Evolutionary conservation across 495 filamentous ascomycete species (phyloP), one percentile per base, ranked within the genome.

Genomic region (Extremus antarcticus): DNA sequence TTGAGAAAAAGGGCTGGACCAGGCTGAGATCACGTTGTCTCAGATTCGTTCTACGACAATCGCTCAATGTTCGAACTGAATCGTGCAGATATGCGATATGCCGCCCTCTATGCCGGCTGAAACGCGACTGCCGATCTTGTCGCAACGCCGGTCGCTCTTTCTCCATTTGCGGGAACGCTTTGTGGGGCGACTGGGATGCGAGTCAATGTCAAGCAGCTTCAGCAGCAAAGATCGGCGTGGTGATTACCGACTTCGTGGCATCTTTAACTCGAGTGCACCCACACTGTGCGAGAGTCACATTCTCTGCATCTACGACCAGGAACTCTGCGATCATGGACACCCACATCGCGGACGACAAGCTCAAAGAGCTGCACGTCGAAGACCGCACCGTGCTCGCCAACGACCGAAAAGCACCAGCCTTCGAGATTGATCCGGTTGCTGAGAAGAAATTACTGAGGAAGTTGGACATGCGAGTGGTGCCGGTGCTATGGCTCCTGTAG

Each of bases 401-500:
- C 39, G 57, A 59, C 25, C 13, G 47, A n/a, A 13, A 24, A 17
- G 40, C 22, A 32, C 51, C 25, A 40, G 43, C 25, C 10, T 59
- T 43, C 43, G 61, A 52, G 35, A 58, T 66, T 47, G 60, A 67
- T 32, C 51, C 60, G 2, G 63, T 55, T 13, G 63, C 60, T 9
- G 65, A 68, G 56, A 64, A 63, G 61, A 63, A 58, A 40, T 53
- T 66, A 16, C 29, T 66, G 15, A 48, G 65, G 16, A 67, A 67
- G 55, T 35, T 58, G 15, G 66, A 69, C 46, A 24, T 56, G 16
- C 35, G 52, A n/a, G 53, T 69, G 16, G 22, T 69, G 9, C 76
- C 75, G 0, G 66, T 71, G 15, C 56, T 78, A 9, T 74, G 72
- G 46, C 45, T 73, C 46, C 56, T 76, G 32, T n/a, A n/a, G n/a